These are phyloP conservation scores for Stagonosporopsis vannaccii DNA, from an alignment of 2,329 filamentous ascomycete species.

Conservation along the genomic window DNA sequence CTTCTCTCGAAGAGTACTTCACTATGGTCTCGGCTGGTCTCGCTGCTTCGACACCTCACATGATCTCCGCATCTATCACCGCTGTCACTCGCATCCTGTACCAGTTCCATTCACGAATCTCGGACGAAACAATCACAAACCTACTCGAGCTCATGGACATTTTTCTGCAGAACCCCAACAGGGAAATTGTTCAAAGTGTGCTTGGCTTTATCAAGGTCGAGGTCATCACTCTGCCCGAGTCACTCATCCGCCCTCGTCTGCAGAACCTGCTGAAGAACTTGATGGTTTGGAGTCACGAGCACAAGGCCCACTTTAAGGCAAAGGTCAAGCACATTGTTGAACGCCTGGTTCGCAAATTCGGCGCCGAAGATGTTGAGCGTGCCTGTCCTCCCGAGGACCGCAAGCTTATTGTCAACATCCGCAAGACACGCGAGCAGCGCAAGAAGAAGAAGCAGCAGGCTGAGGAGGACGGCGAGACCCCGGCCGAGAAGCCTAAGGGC, in stretches of 20 bases:
- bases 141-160: constrained; percentile 94
- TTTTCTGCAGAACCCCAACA: constrained; percentile 94
- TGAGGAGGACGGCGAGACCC: constrained; percentile 62
- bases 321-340: constrained; percentile 99
- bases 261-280: constrained; percentile 83
- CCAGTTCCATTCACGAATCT: constrained; percentile 79
- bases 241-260: constrained; percentile 80
- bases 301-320: constrained; percentile 94
- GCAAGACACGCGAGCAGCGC: constrained; percentile 89
- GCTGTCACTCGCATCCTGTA: constrained; percentile 92
- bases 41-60: constrained; percentile 90
- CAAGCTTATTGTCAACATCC: constrained; percentile 92
- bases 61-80: constrained; percentile 97
- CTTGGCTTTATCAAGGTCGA: constrained; percentile 97
- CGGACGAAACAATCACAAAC: constrained; percentile 75
- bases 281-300: constrained; percentile 96
- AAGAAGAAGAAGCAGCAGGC: constrained; percentile 85
- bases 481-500: constrained; percentile 56
- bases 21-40: constrained; percentile 98
- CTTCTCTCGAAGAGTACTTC: constrained; percentile 92
- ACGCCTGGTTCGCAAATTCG: constrained; percentile 90
- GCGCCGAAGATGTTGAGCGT: constrained; percentile 79
- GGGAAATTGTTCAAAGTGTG: constrained; percentile 93
- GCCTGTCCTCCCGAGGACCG: constrained; percentile 84
- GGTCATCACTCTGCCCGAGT: constrained; percentile 81